Conservation (phyloP, 306 rosid genomes). For the Cicer arietinum region DNA sequence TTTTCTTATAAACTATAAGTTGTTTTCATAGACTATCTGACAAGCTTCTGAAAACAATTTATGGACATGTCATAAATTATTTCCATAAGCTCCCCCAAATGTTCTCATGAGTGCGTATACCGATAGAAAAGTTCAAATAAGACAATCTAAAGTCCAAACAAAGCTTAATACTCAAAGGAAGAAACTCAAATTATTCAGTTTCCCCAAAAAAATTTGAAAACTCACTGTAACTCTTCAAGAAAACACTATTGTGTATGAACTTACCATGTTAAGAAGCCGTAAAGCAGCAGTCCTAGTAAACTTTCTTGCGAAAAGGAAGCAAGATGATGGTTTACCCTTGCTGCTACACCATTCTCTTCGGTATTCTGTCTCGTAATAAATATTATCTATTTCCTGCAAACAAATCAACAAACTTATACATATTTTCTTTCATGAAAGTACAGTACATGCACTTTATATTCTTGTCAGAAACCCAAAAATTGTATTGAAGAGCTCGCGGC, state of each 20-base stretch:
- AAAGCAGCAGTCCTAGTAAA: conserved; percentile 94
- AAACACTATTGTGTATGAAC: conserved; percentile 36
- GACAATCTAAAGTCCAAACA: not conserved
- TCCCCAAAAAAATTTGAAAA: conserved; percentile 2
- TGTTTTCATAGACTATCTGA: not conserved
- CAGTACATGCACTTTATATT: conserved; percentile 2
- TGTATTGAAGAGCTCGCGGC: not conserved
- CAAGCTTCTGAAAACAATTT: not conserved
- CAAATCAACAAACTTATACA: conserved; percentile 13
- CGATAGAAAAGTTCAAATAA: not conserved
- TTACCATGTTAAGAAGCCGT: conserved; percentile 85
- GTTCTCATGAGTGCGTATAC: not conserved
- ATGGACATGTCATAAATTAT: not conserved
- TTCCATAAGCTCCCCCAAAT: not conserved
- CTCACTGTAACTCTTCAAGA: not conserved
- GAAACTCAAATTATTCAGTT: not conserved
- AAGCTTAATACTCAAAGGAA: not conserved
- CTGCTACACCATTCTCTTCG: conserved; percentile 96
- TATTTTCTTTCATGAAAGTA: conserved; percentile 24
- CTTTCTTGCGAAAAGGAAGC: conserved; percentile 94
- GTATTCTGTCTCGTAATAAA: conserved; percentile 91
- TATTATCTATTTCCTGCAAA: conserved; percentile 87
- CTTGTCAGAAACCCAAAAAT: conserved; percentile 20
- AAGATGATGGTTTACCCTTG: conserved; percentile 82
- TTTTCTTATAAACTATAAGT: not conserved